These are phyloP conservation scores for Colletotrichum brevisporum DNA, from an alignment of 2,329 filamentous ascomycete genomes.

Conservation along the genomic window DNA sequence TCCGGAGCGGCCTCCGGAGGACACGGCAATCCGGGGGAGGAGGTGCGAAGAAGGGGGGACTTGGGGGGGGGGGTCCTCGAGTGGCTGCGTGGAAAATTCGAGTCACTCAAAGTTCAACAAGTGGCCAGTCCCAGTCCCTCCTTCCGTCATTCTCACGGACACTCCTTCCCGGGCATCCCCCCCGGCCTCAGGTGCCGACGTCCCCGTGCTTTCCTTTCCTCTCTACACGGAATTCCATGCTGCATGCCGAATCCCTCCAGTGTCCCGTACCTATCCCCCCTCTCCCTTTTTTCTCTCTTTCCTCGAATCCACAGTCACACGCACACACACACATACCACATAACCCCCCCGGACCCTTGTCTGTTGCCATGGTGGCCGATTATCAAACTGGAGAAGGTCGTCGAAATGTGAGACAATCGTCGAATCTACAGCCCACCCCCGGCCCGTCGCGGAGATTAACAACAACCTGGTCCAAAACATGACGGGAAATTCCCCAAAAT, in stretches of 20 bases:
- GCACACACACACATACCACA: too few species aligned
- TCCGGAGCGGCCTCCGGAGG: slow-evolving; percentile 23
- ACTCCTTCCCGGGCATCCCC: too few species aligned
- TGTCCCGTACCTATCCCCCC: too few species aligned
- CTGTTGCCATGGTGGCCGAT: too few species aligned
- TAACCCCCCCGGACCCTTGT: too few species aligned
- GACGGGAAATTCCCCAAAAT: background rate
- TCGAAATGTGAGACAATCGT: slow-evolving; percentile 24
- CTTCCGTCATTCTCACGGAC: background rate
- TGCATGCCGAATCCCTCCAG: too few species aligned
- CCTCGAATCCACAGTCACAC: too few species aligned
- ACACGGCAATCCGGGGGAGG: slow-evolving; percentile 11
- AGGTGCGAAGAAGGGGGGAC: background rate
- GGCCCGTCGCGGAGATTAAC: slow-evolving; percentile 14
- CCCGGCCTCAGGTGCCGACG: too few species aligned
- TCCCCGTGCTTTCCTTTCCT: too few species aligned
- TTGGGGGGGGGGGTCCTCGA: too few species aligned
- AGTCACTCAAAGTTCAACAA: slow-evolving; percentile 3
- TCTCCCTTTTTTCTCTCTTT: too few species aligned
- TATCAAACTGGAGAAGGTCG: slow-evolving; percentile 13
- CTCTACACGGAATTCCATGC: too few species aligned
- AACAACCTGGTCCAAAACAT: background rate
- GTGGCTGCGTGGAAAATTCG: background rate
- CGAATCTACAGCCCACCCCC: slow-evolving; percentile 10
- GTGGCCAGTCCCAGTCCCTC: slow-evolving; percentile 25